phyloP scores from a whole-genome alignment of 2,329 filamentous ascomycete genomes.

The Ceratocystiopsis minuta region DNA sequence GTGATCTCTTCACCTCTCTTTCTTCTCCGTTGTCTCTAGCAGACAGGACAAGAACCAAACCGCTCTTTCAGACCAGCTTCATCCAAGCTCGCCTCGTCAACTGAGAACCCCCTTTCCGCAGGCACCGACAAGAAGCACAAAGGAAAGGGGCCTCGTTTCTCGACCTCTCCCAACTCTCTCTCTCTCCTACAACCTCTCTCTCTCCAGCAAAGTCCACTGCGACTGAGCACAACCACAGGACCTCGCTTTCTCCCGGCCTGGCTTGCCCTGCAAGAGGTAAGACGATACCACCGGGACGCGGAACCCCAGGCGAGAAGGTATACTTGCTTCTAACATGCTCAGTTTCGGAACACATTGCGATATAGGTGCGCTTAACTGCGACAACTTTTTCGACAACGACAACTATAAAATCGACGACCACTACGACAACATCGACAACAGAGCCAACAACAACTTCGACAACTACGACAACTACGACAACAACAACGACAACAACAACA shows the following conservation, averaged over 20 bases:
- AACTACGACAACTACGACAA: conserved; percentile 3
- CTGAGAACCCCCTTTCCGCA: not conserved
- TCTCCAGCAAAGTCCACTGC: conserved; percentile 19
- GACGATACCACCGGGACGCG: no score
- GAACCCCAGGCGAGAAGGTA: not conserved
- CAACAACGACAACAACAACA: conserved; percentile 5
- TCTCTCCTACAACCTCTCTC: not conserved
- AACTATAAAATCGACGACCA: conserved; percentile 2
- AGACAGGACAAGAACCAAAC: no score
- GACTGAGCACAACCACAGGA: conserved; percentile 29
- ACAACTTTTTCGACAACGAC: conserved; percentile 23
- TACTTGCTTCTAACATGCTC: conserved; percentile 2
- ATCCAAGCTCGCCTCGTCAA: not conserved
- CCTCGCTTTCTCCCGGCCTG: conserved; percentile 46
- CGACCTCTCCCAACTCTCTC: not conserved
- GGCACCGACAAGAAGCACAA: not conserved
- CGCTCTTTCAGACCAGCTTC: not conserved
- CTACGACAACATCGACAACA: conserved; percentile 3
- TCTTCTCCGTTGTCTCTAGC: no score
- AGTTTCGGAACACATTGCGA: conserved; percentile 16
- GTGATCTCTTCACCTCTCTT: not conserved
- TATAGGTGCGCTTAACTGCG: conserved; percentile 30
- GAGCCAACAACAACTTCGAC: conserved; percentile 5
- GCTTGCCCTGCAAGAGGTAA: conserved; percentile 72
- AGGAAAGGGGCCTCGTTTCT: not conserved